Conservation (phyloP, 164 flowering plant genomes). For the Berberis thunbergii region DNA sequence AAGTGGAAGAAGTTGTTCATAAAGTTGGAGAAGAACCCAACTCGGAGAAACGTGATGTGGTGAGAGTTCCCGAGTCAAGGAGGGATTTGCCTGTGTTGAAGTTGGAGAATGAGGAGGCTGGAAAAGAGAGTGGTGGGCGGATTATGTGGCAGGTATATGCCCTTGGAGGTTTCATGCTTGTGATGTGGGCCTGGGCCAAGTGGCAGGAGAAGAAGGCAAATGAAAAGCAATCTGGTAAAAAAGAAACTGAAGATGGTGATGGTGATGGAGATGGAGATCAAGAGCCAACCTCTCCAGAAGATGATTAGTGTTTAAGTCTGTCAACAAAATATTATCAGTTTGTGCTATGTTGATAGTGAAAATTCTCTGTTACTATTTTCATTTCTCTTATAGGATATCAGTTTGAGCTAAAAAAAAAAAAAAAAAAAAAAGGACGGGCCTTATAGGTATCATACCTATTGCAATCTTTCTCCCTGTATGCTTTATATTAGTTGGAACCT, state of each 20-base stretch:
- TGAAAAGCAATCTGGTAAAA: conserved; percentile 5
- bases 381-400: too few relatives aligned
- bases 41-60: conserved; percentile 2
- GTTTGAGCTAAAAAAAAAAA: too few relatives aligned
- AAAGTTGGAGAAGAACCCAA: not conserved
- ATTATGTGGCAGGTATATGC: conserved; percentile 51
- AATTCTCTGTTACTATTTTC: too few relatives aligned
- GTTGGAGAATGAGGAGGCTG: conserved; percentile 13
- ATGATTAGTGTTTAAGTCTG: not conserved
- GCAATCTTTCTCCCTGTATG: too few relatives aligned
- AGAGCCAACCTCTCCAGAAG: conserved; percentile 7
- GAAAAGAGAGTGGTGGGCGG: not conserved
- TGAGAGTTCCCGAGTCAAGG: conserved; percentile 3
- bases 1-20: conserved; percentile 1
- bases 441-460: too few relatives aligned
- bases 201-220: conserved; percentile 46
- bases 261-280: too few relatives aligned
- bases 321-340: not conserved
- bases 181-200: conserved; percentile 56
- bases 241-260: not conserved
- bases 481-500: too few relatives aligned
- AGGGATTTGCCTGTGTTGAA: conserved; percentile 7
- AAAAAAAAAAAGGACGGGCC: too few relatives aligned
- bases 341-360: not conserved
- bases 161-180: conserved; percentile 46